Conservation (phyloP, 2,329 filamentous ascomycete genomes). For the Xylaria polymorpha region DNA sequence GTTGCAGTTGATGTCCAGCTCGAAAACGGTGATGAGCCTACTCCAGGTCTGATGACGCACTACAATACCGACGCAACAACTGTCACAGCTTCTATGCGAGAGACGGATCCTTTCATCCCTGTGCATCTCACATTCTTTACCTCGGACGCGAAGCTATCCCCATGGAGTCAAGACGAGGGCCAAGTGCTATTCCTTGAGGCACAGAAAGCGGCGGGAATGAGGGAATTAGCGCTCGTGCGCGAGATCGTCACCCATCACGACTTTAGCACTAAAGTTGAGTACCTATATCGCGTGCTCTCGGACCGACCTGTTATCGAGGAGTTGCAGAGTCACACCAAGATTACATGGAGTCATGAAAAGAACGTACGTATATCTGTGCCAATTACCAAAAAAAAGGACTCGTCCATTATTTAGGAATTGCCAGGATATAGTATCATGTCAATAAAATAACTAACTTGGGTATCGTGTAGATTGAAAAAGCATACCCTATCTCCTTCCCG, state of each 20-base stretch:
- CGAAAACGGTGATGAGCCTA: conserved; percentile 5
- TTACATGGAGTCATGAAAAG: conserved; percentile 30
- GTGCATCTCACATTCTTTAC: conserved; percentile 31
- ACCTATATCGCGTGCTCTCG: conserved; percentile 34
- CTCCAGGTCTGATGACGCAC: conserved; percentile 1
- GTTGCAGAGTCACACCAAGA: conserved; percentile 6
- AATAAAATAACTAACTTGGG: conserved; percentile 17
- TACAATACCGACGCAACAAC: conserved; percentile 1
- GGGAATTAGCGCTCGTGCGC: conserved; percentile 30
- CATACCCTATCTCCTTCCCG: conserved; percentile 39
- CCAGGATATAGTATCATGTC: background rate
- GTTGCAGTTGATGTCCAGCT: conserved; percentile 7
- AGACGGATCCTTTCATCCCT: background rate
- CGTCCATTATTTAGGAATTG: background rate
- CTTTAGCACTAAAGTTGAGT: conserved; percentile 2
- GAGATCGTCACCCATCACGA: conserved; percentile 11
- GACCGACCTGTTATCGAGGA: conserved; percentile 10
- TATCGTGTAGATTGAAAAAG: conserved; percentile 42
- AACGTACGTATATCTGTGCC: conserved; percentile 7
- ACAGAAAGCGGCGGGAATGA: conserved; percentile 9
- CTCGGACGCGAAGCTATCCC: conserved; percentile 13
- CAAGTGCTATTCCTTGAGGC: conserved; percentile 27
- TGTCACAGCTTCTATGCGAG: background rate
- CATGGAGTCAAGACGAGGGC: conserved; percentile 9
- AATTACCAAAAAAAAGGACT: background rate